Conservation (phyloP, 805 yeast species). For the Cyberlindnera saturnus region DNA sequence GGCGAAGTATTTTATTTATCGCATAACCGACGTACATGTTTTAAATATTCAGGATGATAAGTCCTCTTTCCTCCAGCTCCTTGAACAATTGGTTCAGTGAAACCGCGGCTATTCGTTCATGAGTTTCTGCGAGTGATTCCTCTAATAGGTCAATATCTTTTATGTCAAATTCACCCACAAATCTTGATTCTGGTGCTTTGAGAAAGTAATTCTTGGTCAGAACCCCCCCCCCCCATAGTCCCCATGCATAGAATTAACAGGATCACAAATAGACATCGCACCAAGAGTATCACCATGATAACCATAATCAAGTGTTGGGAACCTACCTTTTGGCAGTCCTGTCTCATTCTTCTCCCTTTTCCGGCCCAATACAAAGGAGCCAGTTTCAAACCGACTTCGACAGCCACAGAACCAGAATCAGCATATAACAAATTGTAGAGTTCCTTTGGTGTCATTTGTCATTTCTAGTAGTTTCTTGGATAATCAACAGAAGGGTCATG, state of each 20-base stretch:
- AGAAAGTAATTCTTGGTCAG: constrained; percentile 25
- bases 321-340: constrained; percentile 6
- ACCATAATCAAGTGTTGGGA: constrained; percentile 29
- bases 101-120: constrained; percentile 29
- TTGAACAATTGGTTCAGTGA: constrained; percentile 32
- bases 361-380: constrained; percentile 27
- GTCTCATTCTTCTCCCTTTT: constrained; percentile 21
- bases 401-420: constrained; percentile 29
- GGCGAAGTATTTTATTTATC: constrained; percentile 26
- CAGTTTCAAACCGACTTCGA: constrained; percentile 34
- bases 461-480: constrained; percentile 26
- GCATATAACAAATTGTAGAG: constrained; percentile 19
- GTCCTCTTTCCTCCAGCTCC: constrained; percentile 35
- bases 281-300: constrained; percentile 36
- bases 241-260: constrained; percentile 29
- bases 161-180: constrained; percentile 15
- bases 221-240: constrained; percentile 25
- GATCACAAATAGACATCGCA: constrained; percentile 33
- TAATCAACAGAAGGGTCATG: constrained; percentile 26
- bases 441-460: constrained; percentile 24
- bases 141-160: constrained; percentile 24
- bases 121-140: constrained; percentile 23
- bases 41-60: constrained; percentile 28
- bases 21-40: constrained; percentile 28
- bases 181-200: constrained; percentile 20